Evolutionary conservation across 768 basidiomycete species (phyloP), one percentile per base, ranked within the genome.

Genomic region (Cubamyces lactineus): DNA sequence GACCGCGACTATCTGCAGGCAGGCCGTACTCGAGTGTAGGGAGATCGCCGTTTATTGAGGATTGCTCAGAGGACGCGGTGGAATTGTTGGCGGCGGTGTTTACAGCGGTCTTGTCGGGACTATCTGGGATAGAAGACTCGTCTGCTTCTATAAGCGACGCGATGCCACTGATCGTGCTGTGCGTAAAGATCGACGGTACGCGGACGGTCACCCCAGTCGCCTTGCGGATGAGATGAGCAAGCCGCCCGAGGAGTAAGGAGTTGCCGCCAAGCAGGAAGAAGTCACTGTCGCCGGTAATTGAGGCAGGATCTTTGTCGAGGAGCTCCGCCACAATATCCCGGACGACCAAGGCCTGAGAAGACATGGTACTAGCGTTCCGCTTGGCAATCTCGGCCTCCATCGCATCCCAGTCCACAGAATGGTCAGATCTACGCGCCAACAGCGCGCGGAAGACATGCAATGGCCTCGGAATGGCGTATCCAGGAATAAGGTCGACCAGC

Each of bases 221-320:
- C 51, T 66, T 66, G 39, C 65, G 65, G 46, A 66, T 61, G 26
- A 53, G 43, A 39, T 66, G 50, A 17, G 61, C 45, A 41, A 66
- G 65, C 1, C 65, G 65, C 5, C 65, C 65, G 5, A 66, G 75
- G 19, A 81, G 72, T 2, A 81, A 67, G 1, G 80, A 81, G 64
- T 85, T 77, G 13, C 93, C 95, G 40, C 68, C 68, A 28, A 66
- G 61, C 2, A 69, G 68, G 62, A 69, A 69, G 59, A 69, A 69
- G 62, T 69, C 68, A 40, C 62, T 62, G 43, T 65, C 68, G 40
- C 66, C 68, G 17, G 55, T 60, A 49, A 69, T 69, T 12, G 65
- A 40, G 17, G 53, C 57, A 13, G 68, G 39, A n/a, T 69, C 68
- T 61, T 62, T 66, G 47, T 48, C 57, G 12, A 69, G 61, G 8